Evolutionary conservation across 2,329 filamentous ascomycete genomes (phyloP).

Genomic region (Alternaria consortialis): DNA sequence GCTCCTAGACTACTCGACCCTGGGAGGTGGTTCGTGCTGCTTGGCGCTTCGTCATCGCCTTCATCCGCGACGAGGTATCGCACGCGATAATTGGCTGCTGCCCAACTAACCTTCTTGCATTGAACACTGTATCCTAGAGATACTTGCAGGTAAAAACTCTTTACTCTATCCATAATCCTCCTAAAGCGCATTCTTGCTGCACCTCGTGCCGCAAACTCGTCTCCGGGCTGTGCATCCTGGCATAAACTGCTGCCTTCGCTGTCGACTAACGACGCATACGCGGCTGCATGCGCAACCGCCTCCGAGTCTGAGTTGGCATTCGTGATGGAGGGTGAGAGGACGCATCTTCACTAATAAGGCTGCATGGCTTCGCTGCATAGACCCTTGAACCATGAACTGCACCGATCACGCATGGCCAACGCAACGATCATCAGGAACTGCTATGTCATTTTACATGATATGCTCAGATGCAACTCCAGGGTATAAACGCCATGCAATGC

Average conservation of each 20-base stretch:
- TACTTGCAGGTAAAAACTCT: neutral
- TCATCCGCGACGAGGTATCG: slow-evolving; percentile 20
- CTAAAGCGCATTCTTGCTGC: slow-evolving; percentile 1
- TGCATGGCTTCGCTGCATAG: slow-evolving; percentile 16
- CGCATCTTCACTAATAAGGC: slow-evolving; percentile 28
- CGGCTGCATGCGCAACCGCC: slow-evolving; percentile 46
- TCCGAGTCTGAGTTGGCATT: slow-evolving; percentile 36
- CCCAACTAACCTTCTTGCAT: slow-evolving; percentile 2
- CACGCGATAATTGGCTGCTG: neutral
- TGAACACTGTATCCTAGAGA: neutral
- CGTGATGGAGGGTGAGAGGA: slow-evolving; percentile 26
- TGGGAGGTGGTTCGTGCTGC: slow-evolving; percentile 30
- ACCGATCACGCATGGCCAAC: slow-evolving; percentile 48
- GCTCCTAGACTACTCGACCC: slow-evolving; percentile 28
- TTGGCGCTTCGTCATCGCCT: slow-evolving; percentile 39
- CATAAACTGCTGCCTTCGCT: slow-evolving; percentile 30
- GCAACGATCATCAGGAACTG: slow-evolving; percentile 43
- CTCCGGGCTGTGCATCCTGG: slow-evolving; percentile 6
- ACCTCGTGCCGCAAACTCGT: slow-evolving; percentile 4
- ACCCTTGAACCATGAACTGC: slow-evolving; percentile 27
- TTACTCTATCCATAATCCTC: neutral
- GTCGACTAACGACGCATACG: slow-evolving; percentile 42
- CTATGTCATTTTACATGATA: slow-evolving; percentile 45
- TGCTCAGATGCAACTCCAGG: slow-evolving; percentile 29
- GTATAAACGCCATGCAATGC: slow-evolving; percentile 49